Conservation (phyloP, 2,329 filamentous ascomycete genomes). For the Microsporum canis region DNA sequence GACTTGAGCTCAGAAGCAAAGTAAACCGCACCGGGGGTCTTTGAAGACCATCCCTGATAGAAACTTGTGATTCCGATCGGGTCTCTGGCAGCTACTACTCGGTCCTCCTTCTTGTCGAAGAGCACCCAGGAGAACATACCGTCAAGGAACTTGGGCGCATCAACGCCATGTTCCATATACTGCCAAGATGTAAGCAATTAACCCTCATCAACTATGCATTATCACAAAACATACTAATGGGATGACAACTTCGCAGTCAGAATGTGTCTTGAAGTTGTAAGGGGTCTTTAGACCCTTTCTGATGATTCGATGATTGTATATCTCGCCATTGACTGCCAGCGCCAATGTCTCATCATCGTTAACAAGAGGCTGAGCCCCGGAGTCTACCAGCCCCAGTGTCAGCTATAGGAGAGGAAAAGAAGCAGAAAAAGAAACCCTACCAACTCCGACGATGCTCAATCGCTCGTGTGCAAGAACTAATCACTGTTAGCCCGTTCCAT, state of each 20-base stretch:
- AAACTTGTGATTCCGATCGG: constrained; percentile 96
- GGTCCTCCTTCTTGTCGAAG: constrained; percentile 89
- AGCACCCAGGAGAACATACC: constrained; percentile 99
- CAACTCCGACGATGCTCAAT: constrained; percentile 92
- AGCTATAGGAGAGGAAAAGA: background rate
- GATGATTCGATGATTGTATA: constrained; percentile 97
- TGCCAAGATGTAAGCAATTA: constrained; percentile 26
- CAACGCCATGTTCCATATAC: constrained; percentile 86
- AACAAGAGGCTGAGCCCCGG: constrained; percentile 87
- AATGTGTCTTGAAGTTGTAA: constrained; percentile 97
- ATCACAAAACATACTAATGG: constrained; percentile 58
- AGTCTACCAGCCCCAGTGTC: constrained; percentile 46
- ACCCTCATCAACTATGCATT: background rate
- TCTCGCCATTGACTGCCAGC: constrained; percentile 96
- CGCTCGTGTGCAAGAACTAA: constrained; percentile 92
- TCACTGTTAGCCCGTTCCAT: constrained; percentile 8
- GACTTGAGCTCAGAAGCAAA: constrained; percentile 97
- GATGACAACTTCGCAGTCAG: constrained; percentile 98
- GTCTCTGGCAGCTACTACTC: constrained; percentile 85
- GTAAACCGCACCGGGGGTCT: constrained; percentile 74
- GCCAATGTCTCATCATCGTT: constrained; percentile 81
- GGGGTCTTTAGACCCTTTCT: constrained; percentile 72
- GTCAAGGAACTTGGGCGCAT: constrained; percentile 86
- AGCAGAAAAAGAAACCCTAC: constrained; percentile 41
- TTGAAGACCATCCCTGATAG: constrained; percentile 84